Percentiles rank a stretch among this genome's conserved stretches.
Evolutionary conservation across 2,329 filamentous ascomycete genomes (phyloP).

Genomic region (Paecilomyces variotii): DNA sequence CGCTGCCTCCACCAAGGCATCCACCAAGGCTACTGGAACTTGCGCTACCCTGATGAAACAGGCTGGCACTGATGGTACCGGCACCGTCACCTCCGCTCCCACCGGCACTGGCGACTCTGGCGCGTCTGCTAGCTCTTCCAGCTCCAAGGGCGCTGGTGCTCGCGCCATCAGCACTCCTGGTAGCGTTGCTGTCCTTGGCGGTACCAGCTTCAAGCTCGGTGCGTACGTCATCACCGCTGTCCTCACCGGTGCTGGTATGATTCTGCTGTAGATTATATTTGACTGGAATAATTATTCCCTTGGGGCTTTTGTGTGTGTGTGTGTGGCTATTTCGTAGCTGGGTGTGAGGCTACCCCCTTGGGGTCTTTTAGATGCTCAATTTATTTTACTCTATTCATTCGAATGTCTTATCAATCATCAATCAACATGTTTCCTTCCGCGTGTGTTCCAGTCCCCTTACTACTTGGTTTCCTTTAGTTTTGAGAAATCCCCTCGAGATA

Average conservation of each 20-base stretch:
- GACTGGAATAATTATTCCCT: background rate
- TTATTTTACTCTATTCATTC: background rate
- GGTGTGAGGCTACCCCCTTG: background rate
- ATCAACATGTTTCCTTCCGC: background rate
- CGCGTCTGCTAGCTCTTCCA: slow-evolving; percentile 10
- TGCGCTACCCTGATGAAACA: slow-evolving; percentile 29
- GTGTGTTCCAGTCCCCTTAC: too few species aligned
- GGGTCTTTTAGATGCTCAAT: background rate
- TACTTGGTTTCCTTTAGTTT: too few species aligned
- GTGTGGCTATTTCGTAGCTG: background rate
- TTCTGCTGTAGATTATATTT: slow-evolving; percentile 33
- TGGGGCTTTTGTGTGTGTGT: background rate
- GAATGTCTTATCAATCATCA: background rate
- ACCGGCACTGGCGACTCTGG: slow-evolving; percentile 16
- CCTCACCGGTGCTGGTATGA: slow-evolving; percentile 39
- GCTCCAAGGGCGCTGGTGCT: slow-evolving; percentile 25
- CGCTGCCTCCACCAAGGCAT: slow-evolving; percentile 26
- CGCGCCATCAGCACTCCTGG: slow-evolving; percentile 19
- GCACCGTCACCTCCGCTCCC: slow-evolving; percentile 29
- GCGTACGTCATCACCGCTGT: slow-evolving; percentile 37
- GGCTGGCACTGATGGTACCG: slow-evolving; percentile 33
- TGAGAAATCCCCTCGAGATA: too few species aligned
- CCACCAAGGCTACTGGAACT: slow-evolving; percentile 23
- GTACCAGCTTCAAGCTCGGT: slow-evolving; percentile 34
- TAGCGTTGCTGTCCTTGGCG: slow-evolving; percentile 18